These are phyloP conservation scores for Lentinula aciculospora DNA, from an alignment of 768 basidiomycete genomes.

Conservation along the genomic window DNA sequence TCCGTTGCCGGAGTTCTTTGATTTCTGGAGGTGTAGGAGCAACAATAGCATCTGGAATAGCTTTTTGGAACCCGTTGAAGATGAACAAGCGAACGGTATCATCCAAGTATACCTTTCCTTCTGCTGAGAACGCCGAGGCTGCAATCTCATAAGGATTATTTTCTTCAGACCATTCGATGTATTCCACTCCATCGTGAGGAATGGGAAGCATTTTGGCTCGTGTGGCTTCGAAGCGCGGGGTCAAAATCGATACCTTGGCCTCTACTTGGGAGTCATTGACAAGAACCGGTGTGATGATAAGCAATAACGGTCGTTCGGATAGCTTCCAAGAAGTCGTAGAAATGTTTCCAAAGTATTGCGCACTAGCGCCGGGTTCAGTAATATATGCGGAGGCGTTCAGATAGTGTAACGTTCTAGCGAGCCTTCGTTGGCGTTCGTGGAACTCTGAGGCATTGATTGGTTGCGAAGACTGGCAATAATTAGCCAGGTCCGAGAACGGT, in stretches of 20 bases:
- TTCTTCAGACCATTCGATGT: constrained; percentile 62
- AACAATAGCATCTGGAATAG: constrained; percentile 30
- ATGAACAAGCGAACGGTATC: constrained; percentile 58
- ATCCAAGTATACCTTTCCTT: constrained; percentile 52
- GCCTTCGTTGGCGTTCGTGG: constrained; percentile 42
- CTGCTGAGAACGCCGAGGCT: constrained; percentile 17
- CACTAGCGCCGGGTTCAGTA: constrained; percentile 72
- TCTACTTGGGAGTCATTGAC: constrained; percentile 11
- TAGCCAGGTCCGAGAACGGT: constrained; percentile 9
- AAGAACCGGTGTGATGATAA: constrained; percentile 50
- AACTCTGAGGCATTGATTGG: constrained; percentile 45
- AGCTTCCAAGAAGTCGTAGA: constrained; percentile 57
- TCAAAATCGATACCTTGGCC: constrained; percentile 55
- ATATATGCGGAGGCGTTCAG: constrained; percentile 66
- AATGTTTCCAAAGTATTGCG: constrained; percentile 70
- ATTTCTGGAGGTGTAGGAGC: constrained; percentile 50
- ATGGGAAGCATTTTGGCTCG: constrained; percentile 60
- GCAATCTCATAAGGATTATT: constrained; percentile 59
- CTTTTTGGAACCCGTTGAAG: constrained; percentile 52
- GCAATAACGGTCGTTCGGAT: constrained; percentile 74
- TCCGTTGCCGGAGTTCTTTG: constrained; percentile 64
- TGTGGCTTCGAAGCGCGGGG: constrained; percentile 72
- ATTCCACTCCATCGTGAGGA: constrained; percentile 39
- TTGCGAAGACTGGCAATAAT: constrained; percentile 42
- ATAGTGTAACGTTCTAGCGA: constrained; percentile 43